Evolutionary conservation across 352 stramenopile species (phyloP).

Genomic region (Elongisporangium prolatum): DNA sequence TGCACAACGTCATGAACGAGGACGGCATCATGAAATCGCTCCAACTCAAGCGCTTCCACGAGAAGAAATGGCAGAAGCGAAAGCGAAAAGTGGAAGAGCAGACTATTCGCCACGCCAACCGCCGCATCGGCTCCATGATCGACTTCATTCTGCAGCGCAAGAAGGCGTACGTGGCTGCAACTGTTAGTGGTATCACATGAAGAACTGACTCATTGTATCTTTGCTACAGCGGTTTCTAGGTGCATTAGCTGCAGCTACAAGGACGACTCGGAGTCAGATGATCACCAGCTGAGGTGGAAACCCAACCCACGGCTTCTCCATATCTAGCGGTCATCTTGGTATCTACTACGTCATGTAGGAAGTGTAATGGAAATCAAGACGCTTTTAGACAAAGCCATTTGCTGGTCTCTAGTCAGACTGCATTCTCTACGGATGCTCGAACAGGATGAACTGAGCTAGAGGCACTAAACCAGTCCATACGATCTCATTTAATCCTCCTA

Average conservation of each 20-base stretch:
- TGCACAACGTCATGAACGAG: slow-evolving; percentile 69
- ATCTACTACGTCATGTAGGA: slow-evolving; percentile 1
- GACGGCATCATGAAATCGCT: slow-evolving; percentile 77
- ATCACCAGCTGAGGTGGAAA: not conserved
- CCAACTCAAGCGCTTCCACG: slow-evolving; percentile 66
- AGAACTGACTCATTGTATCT: not conserved
- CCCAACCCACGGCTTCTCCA: not conserved
- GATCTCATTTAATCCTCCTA: too few species aligned
- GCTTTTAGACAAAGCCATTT: not conserved
- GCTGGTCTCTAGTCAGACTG: not conserved
- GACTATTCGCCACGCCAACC: slow-evolving; percentile 77
- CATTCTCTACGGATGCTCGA: not conserved
- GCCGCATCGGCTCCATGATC: slow-evolving; percentile 79
- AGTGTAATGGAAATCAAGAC: not conserved
- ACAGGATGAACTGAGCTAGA: too few species aligned
- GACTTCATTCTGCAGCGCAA: slow-evolving; percentile 80
- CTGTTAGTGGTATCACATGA: too few species aligned
- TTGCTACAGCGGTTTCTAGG: not conserved
- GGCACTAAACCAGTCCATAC: too few species aligned
- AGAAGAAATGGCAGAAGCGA: slow-evolving; percentile 82
- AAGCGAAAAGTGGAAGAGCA: slow-evolving; percentile 79
- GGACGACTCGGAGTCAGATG: not conserved
- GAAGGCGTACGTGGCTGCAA: slow-evolving; percentile 52
- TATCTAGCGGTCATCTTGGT: not conserved
- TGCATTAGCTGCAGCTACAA: not conserved